phyloP scores from a whole-genome alignment of 306 rosid species.

The Cicer yamashitae region DNA sequence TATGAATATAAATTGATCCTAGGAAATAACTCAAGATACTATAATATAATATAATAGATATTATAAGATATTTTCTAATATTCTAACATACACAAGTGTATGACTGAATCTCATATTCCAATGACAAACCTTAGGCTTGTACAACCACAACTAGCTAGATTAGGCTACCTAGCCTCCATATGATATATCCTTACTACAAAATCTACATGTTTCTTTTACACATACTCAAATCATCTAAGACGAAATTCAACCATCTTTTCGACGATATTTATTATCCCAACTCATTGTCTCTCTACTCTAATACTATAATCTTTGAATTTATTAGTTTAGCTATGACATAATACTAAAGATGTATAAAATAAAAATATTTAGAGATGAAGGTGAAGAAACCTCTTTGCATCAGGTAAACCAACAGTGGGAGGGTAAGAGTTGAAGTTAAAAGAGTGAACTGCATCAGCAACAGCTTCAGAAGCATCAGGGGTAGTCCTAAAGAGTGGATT shows the following conservation, averaged over 20 bases:
- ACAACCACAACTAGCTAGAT: too few relatives aligned
- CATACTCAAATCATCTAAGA: not conserved
- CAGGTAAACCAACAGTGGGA: conserved; percentile 55
- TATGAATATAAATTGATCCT: too few relatives aligned
- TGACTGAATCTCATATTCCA: too few relatives aligned
- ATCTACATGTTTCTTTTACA: not conserved
- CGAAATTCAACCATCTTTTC: not conserved
- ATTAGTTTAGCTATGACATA: too few relatives aligned
- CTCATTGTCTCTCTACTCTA: not conserved
- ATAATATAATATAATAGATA: too few relatives aligned
- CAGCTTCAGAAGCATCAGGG: conserved; percentile 45
- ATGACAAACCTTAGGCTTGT: too few relatives aligned
- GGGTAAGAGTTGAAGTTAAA: conserved; percentile 60
- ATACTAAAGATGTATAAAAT: too few relatives aligned
- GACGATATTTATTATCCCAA: not conserved
- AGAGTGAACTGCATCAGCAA: conserved; percentile 50
- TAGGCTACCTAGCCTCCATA: not conserved
- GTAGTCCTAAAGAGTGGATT: conserved; percentile 48
- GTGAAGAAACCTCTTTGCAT: conserved; percentile 54
- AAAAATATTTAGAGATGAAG: not conserved
- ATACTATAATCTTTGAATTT: too few relatives aligned
- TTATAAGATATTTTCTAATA: too few relatives aligned
- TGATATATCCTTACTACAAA: too few relatives aligned
- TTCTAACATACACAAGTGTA: too few relatives aligned
- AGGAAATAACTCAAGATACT: too few relatives aligned